A percentile compares a stretch with the other conserved stretches of the same genome.
Evolutionary conservation across 805 yeast species (phyloP).

Genomic region (Blastobotrys peoriensis): DNA sequence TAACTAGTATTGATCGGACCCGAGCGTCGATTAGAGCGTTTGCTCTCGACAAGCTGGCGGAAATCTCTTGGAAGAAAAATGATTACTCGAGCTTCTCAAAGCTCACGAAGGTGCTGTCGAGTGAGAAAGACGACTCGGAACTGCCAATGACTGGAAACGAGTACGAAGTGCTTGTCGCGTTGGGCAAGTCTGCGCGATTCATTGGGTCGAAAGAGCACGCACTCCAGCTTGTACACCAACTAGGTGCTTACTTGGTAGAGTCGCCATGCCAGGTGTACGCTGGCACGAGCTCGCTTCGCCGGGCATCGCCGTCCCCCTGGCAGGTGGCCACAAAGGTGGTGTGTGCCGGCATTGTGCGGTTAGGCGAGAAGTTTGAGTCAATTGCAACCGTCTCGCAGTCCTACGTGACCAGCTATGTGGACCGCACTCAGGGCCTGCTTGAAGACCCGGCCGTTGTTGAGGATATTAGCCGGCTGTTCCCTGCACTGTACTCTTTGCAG

Average conservation of each 20-base stretch:
- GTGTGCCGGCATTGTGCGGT: constrained; percentile 28
- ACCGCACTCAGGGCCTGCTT: constrained; percentile 22
- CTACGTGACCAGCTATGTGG: constrained; percentile 23
- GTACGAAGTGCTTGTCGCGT: constrained; percentile 50
- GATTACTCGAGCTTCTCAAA: constrained; percentile 18
- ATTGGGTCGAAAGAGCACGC: constrained; percentile 38
- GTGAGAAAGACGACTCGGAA: constrained; percentile 21
- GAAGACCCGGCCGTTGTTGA: constrained; percentile 2
- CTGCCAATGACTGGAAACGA: constrained; percentile 29
- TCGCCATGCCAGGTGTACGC: constrained; percentile 40
- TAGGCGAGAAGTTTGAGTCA: constrained; percentile 28
- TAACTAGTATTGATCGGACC: constrained; percentile 31
- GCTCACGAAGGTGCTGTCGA: constrained; percentile 23
- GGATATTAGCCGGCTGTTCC: constrained; percentile 16
- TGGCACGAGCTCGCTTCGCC: constrained; percentile 19
- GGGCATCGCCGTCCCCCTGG: constrained; percentile 39
- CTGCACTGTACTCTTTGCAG: constrained; percentile 23
- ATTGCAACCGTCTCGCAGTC: constrained; percentile 23
- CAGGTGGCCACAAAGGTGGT: constrained; percentile 34
- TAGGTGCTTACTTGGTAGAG: constrained; percentile 42
- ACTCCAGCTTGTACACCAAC: constrained; percentile 37
- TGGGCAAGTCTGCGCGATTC: constrained; percentile 41
- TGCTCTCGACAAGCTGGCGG: constrained; percentile 36
- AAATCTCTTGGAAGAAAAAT: constrained; percentile 1
- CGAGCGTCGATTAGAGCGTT: constrained; percentile 29